phyloP scores from a whole-genome alignment of 1,284 basidiomycete species.

The Pseudozyma pruni region DNA sequence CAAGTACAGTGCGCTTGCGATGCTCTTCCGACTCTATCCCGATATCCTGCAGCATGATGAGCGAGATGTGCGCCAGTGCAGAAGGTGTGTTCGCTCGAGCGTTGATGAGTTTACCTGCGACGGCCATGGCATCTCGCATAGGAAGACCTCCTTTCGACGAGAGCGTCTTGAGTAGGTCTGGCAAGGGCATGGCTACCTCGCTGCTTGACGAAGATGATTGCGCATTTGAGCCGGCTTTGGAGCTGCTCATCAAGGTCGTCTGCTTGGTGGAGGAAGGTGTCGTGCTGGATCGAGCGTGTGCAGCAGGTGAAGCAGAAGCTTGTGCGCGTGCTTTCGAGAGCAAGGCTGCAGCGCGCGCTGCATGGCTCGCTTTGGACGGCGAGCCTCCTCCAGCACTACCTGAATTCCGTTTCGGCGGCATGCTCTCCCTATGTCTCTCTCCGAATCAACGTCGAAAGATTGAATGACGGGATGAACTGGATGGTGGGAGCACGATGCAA shows the following conservation, averaged over 20 bases:
- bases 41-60: constrained; percentile 48
- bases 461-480: too few species aligned
- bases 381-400: constrained; percentile 10
- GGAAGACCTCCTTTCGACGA: constrained; percentile 44
- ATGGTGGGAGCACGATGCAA: not conserved
- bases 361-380: constrained; percentile 36
- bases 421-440: not conserved
- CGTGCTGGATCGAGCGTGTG: constrained; percentile 25
- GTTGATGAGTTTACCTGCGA: constrained; percentile 58
- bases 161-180: constrained; percentile 46
- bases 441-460: too few species aligned
- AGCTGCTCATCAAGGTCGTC: not conserved
- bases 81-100: constrained; percentile 43
- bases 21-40: constrained; percentile 51
- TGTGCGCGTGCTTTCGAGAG: constrained; percentile 41
- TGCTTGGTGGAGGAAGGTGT: constrained; percentile 23
- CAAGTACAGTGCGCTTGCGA: constrained; percentile 46
- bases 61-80: constrained; percentile 39
- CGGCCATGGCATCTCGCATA: constrained; percentile 53
- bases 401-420: constrained; percentile 31
- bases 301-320: constrained; percentile 31
- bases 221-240: not conserved
- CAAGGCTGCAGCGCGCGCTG: constrained; percentile 38
- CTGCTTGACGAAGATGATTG: not conserved
- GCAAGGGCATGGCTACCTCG: constrained; percentile 30